Conservation (phyloP, 345 rosid genomes). For the Hibiscus syriacus region DNA sequence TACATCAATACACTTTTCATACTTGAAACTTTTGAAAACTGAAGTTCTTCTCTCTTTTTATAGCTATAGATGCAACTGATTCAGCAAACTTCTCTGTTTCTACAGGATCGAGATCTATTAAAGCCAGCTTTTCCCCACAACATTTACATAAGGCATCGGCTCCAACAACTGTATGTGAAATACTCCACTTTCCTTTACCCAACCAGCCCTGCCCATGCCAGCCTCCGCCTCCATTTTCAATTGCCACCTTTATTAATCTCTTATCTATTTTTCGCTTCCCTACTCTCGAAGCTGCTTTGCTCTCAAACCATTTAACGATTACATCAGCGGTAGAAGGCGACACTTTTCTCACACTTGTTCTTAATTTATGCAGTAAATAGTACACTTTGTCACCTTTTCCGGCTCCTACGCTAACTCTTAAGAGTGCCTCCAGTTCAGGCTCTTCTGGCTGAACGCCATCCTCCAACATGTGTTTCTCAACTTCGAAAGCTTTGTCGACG, state of each 20-base stretch:
- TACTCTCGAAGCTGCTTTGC: slow-evolving; percentile 37
- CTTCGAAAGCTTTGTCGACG: slow-evolving; percentile 42
- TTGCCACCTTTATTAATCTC: slow-evolving; percentile 28
- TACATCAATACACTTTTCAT: slow-evolving; percentile 13
- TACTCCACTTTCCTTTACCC: slow-evolving; percentile 54
- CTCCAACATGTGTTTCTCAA: slow-evolving; percentile 59
- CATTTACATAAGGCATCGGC: slow-evolving; percentile 44
- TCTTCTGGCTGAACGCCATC: slow-evolving; percentile 59
- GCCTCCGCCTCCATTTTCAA: slow-evolving; percentile 55
- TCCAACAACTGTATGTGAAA: slow-evolving; percentile 31
- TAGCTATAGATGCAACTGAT: slow-evolving; percentile 55
- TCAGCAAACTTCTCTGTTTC: slow-evolving; percentile 59
- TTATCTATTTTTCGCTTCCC: slow-evolving; percentile 44
- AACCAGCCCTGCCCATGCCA: slow-evolving; percentile 77
- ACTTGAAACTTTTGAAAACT: slow-evolving; percentile 65
- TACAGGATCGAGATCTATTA: slow-evolving; percentile 51
- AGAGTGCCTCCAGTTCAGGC: slow-evolving; percentile 54
- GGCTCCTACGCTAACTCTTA: slow-evolving; percentile 38
- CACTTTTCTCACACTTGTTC: slow-evolving; percentile 43
- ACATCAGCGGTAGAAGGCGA: slow-evolving; percentile 38
- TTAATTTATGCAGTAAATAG: slow-evolving; percentile 50
- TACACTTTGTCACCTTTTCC: slow-evolving; percentile 57
- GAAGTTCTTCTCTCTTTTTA: slow-evolving; percentile 40
- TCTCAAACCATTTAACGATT: slow-evolving; percentile 48
- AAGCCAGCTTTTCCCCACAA: slow-evolving; percentile 52